Evolutionary conservation across 106 monocot genomes (phyloP).

Genomic region (Allium sativum): DNA sequence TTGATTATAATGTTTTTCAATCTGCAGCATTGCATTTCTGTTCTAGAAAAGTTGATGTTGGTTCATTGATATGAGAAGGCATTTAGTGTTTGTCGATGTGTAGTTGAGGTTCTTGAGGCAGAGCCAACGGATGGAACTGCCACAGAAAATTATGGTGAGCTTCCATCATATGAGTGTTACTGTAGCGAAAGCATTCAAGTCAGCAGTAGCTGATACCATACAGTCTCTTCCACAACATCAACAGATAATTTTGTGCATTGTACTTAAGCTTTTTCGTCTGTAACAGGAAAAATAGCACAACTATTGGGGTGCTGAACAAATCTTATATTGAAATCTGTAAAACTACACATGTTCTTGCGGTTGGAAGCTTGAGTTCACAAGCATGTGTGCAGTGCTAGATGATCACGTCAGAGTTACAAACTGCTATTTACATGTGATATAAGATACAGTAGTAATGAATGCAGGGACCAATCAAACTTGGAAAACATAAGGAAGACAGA

Average conservation of each 20-base stretch:
- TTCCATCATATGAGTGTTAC: slow-evolving; percentile 79
- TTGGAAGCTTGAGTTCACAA: slow-evolving; percentile 63
- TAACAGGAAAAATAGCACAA: slow-evolving; percentile 46
- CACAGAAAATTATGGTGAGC: slow-evolving; percentile 50
- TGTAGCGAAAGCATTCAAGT: slow-evolving; percentile 86
- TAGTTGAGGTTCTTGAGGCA: slow-evolving; percentile 71
- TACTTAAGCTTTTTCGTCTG: slow-evolving; percentile 42
- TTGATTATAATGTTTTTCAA: too few relatives aligned
- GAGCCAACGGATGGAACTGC: slow-evolving; percentile 29
- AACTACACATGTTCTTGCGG: slow-evolving; percentile 50
- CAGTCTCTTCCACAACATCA: slow-evolving; percentile 89
- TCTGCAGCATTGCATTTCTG: too few relatives aligned
- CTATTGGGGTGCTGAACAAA: slow-evolving; percentile 75
- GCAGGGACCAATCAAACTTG: slow-evolving; percentile 75
- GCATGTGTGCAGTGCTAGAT: slow-evolving; percentile 68
- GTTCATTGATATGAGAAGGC: too few relatives aligned
- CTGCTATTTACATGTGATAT: too few relatives aligned
- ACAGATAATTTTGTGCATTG: slow-evolving; percentile 86
- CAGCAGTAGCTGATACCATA: slow-evolving; percentile 56
- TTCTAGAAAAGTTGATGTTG: too few relatives aligned
- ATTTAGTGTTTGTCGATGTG: too few relatives aligned
- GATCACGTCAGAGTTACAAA: slow-evolving; percentile 90
- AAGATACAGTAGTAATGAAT: too few relatives aligned
- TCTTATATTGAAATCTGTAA: slow-evolving; percentile 66
- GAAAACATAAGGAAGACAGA: slow-evolving; percentile 49